These are phyloP conservation scores for Penicillium sp. DNA, from an alignment of 2,329 filamentous ascomycete species.

Conservation along the genomic window DNA sequence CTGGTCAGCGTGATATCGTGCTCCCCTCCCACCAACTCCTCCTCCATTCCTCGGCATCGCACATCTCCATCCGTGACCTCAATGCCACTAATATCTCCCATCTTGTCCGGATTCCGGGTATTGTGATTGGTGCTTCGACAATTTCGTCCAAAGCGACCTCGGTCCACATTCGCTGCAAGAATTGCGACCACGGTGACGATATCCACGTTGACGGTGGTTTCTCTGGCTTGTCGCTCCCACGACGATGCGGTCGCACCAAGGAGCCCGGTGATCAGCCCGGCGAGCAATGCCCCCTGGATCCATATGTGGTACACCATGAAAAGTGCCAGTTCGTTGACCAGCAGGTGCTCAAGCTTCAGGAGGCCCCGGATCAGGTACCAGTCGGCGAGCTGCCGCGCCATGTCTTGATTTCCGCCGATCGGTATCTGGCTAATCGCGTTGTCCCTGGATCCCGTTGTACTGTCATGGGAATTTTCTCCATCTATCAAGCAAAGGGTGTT, in stretches of 20 bases:
- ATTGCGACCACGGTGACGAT: slow-evolving; percentile 73
- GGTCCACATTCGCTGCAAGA: slow-evolving; percentile 84
- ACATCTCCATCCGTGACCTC: slow-evolving; percentile 91
- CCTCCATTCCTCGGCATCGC: slow-evolving; percentile 86
- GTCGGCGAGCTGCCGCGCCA: slow-evolving; percentile 95
- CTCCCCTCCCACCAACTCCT: slow-evolving; percentile 93
- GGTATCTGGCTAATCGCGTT: slow-evolving; percentile 92
- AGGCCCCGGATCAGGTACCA: slow-evolving; percentile 95
- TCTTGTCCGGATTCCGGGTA: slow-evolving; percentile 94
- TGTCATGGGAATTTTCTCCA: slow-evolving; percentile 96
- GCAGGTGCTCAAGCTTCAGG: slow-evolving; percentile 96
- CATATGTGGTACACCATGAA: slow-evolving; percentile 95
- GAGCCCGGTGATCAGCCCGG: slow-evolving; percentile 65
- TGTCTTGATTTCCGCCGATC: slow-evolving; percentile 93
- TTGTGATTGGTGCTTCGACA: slow-evolving; percentile 95
- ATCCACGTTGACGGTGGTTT: slow-evolving; percentile 83
- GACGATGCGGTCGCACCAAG: slow-evolving; percentile 71
- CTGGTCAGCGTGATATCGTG: slow-evolving; percentile 67
- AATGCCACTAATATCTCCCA: slow-evolving; percentile 91
- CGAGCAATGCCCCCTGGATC: slow-evolving; percentile 85
- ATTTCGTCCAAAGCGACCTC: slow-evolving; percentile 93
- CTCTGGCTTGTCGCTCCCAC: slow-evolving; percentile 80
- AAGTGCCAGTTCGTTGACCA: slow-evolving; percentile 95
- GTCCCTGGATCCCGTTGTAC: slow-evolving; percentile 94
- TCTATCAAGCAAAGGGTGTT: slow-evolving; percentile 89